Conservation (phyloP, 495 filamentous ascomycete species). For the Aspergillus coremiiformis region DNA sequence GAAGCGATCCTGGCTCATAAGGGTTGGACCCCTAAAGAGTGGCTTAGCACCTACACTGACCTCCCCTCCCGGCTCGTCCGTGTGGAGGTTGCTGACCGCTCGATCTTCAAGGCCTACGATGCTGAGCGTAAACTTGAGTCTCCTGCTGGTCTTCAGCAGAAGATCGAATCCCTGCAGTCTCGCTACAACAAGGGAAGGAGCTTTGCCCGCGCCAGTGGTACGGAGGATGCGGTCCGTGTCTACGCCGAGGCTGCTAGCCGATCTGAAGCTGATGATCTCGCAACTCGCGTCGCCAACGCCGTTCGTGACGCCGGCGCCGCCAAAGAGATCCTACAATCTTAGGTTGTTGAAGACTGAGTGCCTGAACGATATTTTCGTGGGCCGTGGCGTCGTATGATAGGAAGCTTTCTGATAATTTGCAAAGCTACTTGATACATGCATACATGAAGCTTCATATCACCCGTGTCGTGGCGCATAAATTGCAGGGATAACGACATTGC, state of each 20-base stretch:
- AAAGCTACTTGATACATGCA: neutral
- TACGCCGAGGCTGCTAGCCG: constrained; percentile 93
- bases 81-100: constrained; percentile 81
- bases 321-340: constrained; percentile 17
- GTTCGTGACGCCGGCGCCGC: constrained; percentile 44
- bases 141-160: constrained; percentile 67
- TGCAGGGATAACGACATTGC: neutral
- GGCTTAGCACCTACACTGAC: constrained; percentile 90
- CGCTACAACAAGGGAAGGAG: constrained; percentile 86
- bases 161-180: constrained; percentile 79
- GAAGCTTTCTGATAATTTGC: neutral
- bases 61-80: constrained; percentile 91
- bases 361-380: neutral
- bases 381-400: neutral
- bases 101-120: constrained; percentile 80
- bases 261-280: constrained; percentile 78
- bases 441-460: neutral
- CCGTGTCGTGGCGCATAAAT: neutral
- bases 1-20: constrained; percentile 96
- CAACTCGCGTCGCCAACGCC: constrained; percentile 69
- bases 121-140: constrained; percentile 82
- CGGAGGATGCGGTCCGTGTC: constrained; percentile 91
- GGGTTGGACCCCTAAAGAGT: constrained; percentile 80
- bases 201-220: constrained; percentile 89
- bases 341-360: constrained; percentile 1